Evolutionary conservation across 2,329 filamentous ascomycete genomes (phyloP).

Genomic region (Ophiostoma australiae): DNA sequence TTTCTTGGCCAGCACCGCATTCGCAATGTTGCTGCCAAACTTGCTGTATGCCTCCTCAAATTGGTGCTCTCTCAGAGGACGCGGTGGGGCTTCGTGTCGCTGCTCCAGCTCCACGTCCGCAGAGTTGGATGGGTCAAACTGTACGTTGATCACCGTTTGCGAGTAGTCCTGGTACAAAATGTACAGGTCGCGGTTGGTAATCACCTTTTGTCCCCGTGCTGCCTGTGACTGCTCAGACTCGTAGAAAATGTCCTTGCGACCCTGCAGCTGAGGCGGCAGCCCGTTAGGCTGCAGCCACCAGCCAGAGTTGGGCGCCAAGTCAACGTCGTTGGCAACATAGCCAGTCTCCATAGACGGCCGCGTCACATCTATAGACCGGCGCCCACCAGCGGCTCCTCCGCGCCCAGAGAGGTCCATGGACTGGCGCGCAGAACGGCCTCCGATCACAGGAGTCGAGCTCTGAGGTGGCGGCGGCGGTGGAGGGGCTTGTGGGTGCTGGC

Average conservation of each 20-base stretch:
- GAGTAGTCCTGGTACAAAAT: conserved; percentile 96
- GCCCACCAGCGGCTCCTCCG: conserved; percentile 37
- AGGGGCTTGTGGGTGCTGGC: conserved; percentile 21
- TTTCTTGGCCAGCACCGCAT: conserved; percentile 65
- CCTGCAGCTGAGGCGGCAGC: conserved; percentile 75
- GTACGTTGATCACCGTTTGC: conserved; percentile 79
- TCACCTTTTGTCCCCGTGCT: conserved; percentile 62
- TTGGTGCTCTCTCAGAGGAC: conserved; percentile 81
- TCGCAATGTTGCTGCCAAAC: conserved; percentile 73
- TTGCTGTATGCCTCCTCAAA: conserved; percentile 79
- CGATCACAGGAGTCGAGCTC: conserved; percentile 20
- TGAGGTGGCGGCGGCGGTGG: conserved; percentile 42
- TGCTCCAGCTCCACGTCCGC: conserved; percentile 73
- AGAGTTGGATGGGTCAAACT: conserved; percentile 69
- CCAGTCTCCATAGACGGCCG: conserved; percentile 73
- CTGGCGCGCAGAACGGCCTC: conserved; percentile 44
- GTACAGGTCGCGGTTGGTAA: conserved; percentile 73
- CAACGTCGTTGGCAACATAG: conserved; percentile 82
- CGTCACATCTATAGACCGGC: conserved; percentile 67
- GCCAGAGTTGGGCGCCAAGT: conserved; percentile 65
- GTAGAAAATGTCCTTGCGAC: conserved; percentile 73
- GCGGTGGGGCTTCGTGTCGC: conserved; percentile 77
- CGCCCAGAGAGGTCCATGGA: conserved; percentile 60
- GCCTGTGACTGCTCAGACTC: conserved; percentile 75
- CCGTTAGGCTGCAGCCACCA: conserved; percentile 86